Evolutionary conservation across 2,329 filamentous ascomycete species (phyloP).

Genomic region (Simplicillium aogashimaense): DNA sequence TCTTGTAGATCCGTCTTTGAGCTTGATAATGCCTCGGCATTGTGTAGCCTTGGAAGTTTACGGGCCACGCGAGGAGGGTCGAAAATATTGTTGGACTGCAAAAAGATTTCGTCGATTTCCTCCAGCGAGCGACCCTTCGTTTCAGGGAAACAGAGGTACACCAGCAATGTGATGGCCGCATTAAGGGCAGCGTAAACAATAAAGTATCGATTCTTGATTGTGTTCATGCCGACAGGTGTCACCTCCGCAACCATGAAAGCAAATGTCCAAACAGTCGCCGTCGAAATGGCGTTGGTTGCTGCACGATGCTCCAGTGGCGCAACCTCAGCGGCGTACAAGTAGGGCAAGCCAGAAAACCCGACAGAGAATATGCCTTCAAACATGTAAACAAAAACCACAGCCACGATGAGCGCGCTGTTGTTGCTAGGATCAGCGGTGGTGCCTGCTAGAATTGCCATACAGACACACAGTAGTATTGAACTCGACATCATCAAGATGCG

Average conservation of each 20-base stretch:
- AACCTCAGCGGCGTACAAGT: slow-evolving; percentile 45
- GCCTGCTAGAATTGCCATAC: slow-evolving; percentile 16
- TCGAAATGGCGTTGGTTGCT: slow-evolving; percentile 42
- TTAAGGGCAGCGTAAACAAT: slow-evolving; percentile 34
- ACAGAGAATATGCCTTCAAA: slow-evolving; percentile 61
- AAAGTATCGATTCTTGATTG: slow-evolving; percentile 41
- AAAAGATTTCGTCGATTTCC: slow-evolving; percentile 18
- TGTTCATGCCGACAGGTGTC: slow-evolving; percentile 52
- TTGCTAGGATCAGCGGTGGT: slow-evolving; percentile 13
- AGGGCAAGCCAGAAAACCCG: slow-evolving; percentile 53
- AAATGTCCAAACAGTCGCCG: slow-evolving; percentile 23
- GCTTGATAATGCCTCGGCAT: too few species aligned
- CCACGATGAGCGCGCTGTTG: slow-evolving; percentile 12
- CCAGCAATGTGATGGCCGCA: slow-evolving; percentile 31
- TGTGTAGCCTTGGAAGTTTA: neutral
- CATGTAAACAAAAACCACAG: slow-evolving; percentile 45
- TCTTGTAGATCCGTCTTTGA: too few species aligned
- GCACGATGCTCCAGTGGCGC: slow-evolving; percentile 35
- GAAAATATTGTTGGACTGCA: slow-evolving; percentile 4
- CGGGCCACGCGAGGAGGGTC: slow-evolving; percentile 4
- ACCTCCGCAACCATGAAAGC: slow-evolving; percentile 46
- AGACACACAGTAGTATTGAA: slow-evolving; percentile 15
- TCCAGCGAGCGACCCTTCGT: slow-evolving; percentile 18
- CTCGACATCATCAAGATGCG: slow-evolving; percentile 10
- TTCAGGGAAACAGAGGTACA: slow-evolving; percentile 19